Base-by-base conservation (phyloP, 148 eudicot species). In the Agrostemma githago region DNA sequence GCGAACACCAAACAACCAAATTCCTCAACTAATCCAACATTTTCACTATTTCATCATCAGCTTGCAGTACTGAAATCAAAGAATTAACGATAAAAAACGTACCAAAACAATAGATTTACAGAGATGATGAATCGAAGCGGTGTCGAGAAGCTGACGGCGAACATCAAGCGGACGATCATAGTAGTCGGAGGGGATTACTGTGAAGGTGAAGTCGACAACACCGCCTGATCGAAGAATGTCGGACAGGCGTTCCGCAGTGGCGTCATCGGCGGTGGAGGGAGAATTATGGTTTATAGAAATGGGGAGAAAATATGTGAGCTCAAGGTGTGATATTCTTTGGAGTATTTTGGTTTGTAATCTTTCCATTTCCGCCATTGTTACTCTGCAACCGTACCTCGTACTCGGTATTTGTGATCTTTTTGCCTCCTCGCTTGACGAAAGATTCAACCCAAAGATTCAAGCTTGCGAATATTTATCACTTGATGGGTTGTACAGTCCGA, bases 101-200 rank as follows among this genome's bases (percentile, higher is more conserved):
- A 95, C 97, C 94, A 96, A 75, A 68, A 96, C 99, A 72, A 96
- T 90, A 85, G 94, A 90, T 71, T 96, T 92, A 86, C 99, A 96
- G 81, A 96, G 96, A 74, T 96, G 97, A 68, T 90, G 78, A 73
- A 92, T 60, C n/a, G 97, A 95, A 21, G 90, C 79, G 41, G 97
- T 97, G 2, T 76, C 92, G 40, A 96, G 84, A 56, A 80, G 70
- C 64, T 88, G 91, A 5, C 97, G 89, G 0, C 99, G 82, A 46
- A 71, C 66, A 34, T 96, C 92, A 57, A 92, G 85, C n/a, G 89
- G 61, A 26, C 78, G 86, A 38, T 88, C 91, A 80, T 96, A 92
- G 85, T 96, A 95, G 72, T 92, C 91, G 57, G 83, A 68, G 9
- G 94, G 80, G 16, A 89, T 96, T 4, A 77, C 61, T 76, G 86